Evolutionary conservation across 257 asterid genomes (phyloP).

Genomic region (Hygrophila difformis): DNA sequence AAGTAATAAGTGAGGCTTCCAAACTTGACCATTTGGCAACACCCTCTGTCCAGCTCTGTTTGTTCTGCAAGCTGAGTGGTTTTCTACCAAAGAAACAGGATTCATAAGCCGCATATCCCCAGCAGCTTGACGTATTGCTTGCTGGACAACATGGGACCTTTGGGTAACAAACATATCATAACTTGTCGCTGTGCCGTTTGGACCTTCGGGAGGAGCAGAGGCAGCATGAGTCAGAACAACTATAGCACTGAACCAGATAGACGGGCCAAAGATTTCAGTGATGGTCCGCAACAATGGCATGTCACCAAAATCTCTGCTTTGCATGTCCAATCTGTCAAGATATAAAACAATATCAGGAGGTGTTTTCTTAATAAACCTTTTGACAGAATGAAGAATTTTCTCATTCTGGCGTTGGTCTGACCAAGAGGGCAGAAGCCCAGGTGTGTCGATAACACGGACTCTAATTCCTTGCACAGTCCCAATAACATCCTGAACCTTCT

Average conservation of each 20-base stretch:
- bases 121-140: slow-evolving; percentile 94
- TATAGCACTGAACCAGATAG: slow-evolving; percentile 97
- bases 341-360: slow-evolving; percentile 94
- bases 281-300: slow-evolving; percentile 88
- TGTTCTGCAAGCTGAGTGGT: slow-evolving; percentile 92
- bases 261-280: slow-evolving; percentile 82
- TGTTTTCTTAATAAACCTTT: slow-evolving; percentile 65
- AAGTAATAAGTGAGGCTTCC: slow-evolving; percentile 95
- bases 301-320: slow-evolving; percentile 81
- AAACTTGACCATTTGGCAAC: slow-evolving; percentile 95
- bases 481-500: slow-evolving; percentile 91
- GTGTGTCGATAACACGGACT: slow-evolving; percentile 92
- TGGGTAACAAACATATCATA: slow-evolving; percentile 98
- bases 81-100: slow-evolving; percentile 94
- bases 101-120: slow-evolving; percentile 97
- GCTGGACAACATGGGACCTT: slow-evolving; percentile 92
- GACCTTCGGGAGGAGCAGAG: slow-evolving; percentile 97
- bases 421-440: slow-evolving; percentile 96
- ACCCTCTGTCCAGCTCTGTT: slow-evolving; percentile 99
- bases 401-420: slow-evolving; percentile 90
- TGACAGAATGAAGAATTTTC: slow-evolving; percentile 71
- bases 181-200: slow-evolving; percentile 79
- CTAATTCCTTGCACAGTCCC: slow-evolving; percentile 96
- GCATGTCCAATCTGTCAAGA: slow-evolving; percentile 97
- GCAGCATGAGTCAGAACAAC: slow-evolving; percentile 98